Percentiles rank a stretch among this genome's conserved stretches.
phyloP scores from a whole-genome alignment of 2,329 filamentous ascomycete genomes.

The Rhinocladiella similis region DNA sequence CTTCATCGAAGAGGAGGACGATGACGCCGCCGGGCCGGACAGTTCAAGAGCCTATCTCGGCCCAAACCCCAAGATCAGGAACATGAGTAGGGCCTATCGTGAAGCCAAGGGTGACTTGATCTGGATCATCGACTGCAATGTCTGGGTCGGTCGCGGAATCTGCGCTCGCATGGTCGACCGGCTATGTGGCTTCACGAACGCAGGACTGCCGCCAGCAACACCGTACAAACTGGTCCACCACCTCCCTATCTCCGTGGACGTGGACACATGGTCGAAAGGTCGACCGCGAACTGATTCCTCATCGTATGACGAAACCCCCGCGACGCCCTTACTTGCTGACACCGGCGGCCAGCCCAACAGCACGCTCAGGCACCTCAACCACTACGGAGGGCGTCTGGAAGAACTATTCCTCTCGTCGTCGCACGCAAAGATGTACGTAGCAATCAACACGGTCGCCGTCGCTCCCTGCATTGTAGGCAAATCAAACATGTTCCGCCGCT shows the following conservation, averaged over 20 bases:
- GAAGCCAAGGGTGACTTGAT: conserved; percentile 85
- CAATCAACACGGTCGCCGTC: conserved; percentile 88
- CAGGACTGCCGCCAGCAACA: conserved; percentile 42
- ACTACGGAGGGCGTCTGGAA: conserved; percentile 75
- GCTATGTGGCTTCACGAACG: conserved; percentile 65
- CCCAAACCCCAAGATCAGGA: conserved; percentile 97
- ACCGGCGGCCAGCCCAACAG: not conserved
- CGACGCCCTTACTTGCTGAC: not conserved
- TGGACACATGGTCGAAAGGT: conserved; percentile 36
- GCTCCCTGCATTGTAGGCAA: conserved; percentile 96
- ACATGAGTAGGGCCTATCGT: conserved; percentile 89
- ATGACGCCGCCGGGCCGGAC: conserved; percentile 49
- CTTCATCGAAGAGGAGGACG: conserved; percentile 80
- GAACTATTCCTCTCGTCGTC: conserved; percentile 93
- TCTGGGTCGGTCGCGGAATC: conserved; percentile 81
- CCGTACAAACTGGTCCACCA: conserved; percentile 94
- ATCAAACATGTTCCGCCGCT: conserved; percentile 96
- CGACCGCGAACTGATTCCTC: conserved; percentile 11
- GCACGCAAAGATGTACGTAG: conserved; percentile 96
- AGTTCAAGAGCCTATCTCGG: conserved; percentile 61
- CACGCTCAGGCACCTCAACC: conserved; percentile 1
- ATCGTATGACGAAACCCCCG: conserved; percentile 11
- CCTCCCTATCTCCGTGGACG: conserved; percentile 84
- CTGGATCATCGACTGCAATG: conserved; percentile 95
- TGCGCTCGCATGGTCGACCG: conserved; percentile 87